These are phyloP conservation scores for Flaveria linearis DNA, from an alignment of 129 eudicot genomes.

Conservation along the genomic window DNA sequence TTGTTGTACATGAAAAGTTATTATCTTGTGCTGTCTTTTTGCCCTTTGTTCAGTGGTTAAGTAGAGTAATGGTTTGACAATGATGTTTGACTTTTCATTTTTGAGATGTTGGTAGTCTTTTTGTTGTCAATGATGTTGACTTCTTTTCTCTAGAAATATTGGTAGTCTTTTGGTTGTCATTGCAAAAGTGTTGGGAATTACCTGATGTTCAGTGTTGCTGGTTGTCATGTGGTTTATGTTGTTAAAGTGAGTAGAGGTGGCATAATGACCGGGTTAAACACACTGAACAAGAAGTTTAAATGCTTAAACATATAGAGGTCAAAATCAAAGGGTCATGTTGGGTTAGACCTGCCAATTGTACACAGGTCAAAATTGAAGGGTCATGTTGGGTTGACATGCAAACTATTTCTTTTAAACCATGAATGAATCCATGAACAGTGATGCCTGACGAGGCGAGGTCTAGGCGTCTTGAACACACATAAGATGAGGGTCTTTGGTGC, in stretches of 20 bases:
- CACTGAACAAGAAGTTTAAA: neutral
- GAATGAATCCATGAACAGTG: too few species aligned
- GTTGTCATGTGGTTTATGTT: too few species aligned
- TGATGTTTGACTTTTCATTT: slow-evolving; percentile 10
- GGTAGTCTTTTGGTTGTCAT: neutral
- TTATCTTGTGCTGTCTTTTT: slow-evolving; percentile 12
- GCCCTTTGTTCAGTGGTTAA: neutral
- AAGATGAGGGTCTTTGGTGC: too few species aligned
- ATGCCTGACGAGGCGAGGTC: too few species aligned
- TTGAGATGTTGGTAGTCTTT: neutral
- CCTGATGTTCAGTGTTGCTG: neutral
- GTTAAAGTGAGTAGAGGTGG: neutral
- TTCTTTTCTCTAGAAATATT: neutral
- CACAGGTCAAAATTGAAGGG: neutral
- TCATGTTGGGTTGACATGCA: too few species aligned
- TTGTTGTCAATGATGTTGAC: neutral
- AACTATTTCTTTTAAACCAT: too few species aligned
- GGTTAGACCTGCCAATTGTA: too few species aligned
- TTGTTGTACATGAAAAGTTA: slow-evolving; percentile 25
- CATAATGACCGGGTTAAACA: neutral
- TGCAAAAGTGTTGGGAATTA: neutral
- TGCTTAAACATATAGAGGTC: neutral
- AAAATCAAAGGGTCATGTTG: neutral
- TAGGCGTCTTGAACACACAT: too few species aligned
- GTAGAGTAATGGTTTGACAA: slow-evolving; percentile 18